phyloP scores from a whole-genome alignment of 352 stramenopile species.

The Globisporangium splendens region DNA sequence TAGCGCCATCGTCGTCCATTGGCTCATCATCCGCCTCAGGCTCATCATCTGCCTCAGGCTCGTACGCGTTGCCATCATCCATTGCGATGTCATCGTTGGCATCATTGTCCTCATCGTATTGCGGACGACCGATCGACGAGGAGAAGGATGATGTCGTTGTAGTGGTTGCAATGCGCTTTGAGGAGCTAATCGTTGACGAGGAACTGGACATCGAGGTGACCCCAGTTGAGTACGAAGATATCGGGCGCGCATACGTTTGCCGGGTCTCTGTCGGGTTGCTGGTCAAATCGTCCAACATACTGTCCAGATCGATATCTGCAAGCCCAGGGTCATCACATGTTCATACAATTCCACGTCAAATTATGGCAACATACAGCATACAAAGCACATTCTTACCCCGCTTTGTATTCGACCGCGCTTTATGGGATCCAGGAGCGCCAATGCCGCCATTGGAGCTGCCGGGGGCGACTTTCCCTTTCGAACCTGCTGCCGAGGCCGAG shows the following conservation, averaged over 20 bases:
- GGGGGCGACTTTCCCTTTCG: slow-evolving; percentile 26
- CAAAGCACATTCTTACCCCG: slow-evolving; percentile 15
- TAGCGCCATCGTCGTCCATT: slow-evolving; percentile 17
- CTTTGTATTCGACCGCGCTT: slow-evolving; percentile 32
- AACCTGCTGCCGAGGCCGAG: slow-evolving; percentile 34
- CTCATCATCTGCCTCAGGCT: slow-evolving; percentile 8
- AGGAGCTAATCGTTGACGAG: slow-evolving; percentile 11
- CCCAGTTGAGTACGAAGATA: slow-evolving; percentile 49
- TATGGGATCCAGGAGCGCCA: slow-evolving; percentile 15
- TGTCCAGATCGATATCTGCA: slow-evolving; percentile 81
- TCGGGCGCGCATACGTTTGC: slow-evolving; percentile 41
- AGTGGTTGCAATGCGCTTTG: slow-evolving; percentile 5
- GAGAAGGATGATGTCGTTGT: slow-evolving; percentile 7
- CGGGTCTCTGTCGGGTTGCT: slow-evolving; percentile 75
- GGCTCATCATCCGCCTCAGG: slow-evolving; percentile 13
- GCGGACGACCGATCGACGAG: slow-evolving; percentile 14
- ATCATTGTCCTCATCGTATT: slow-evolving; percentile 21
- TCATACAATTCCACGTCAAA: background rate
- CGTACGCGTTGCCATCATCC: slow-evolving; percentile 16
- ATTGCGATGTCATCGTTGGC: slow-evolving; percentile 16
- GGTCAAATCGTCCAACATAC: slow-evolving; percentile 81
- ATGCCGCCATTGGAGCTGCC: slow-evolving; percentile 7
- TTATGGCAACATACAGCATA: no score
- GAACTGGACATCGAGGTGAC: slow-evolving; percentile 21
- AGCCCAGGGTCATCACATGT: slow-evolving; percentile 1